Base-by-base conservation (phyloP, 495 filamentous ascomycete genomes). In the Xylaria venustula region DNA sequence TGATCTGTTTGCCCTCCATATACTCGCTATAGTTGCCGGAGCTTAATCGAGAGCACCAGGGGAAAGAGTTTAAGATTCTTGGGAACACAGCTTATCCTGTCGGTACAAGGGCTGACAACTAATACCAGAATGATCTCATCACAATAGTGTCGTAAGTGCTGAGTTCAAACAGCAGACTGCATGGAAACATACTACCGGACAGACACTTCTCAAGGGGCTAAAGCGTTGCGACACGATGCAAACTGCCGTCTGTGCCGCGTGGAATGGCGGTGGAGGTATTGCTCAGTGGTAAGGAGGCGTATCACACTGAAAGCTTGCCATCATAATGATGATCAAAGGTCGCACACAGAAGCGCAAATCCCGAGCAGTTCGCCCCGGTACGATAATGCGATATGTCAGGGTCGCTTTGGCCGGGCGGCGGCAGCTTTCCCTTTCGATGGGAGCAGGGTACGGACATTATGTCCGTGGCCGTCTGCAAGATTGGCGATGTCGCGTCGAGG, bases 401-500 rank as follows among this genome's bases (percentile, higher is more conserved):
- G 46, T 52, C 28, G 48, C 47, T 32, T 26, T 44, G 32, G 12
- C 37, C 37, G 47, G 56, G 12, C 46, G 28, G 46, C 34, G 45
- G 36, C 56, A 58, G 56, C 34, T 40, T 34, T 37, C 50, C 32
- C 25, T 37, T 44, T 45, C 15, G 45, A 42, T 60, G 57, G 57
- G 57, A 45, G 12, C 34, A 34, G 11, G 20, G 49, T 30, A 54
- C 50, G 40, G 37, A 32, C 36, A 42, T 17, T 49, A 54, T 61
- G 58, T 36, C 50, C 58, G 50, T 17, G 34, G 50, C 41, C 58
- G 50, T 54, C 58, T 61, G 58, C 58, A 37, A 61, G 58, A 61
- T 61, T 61, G 54, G 58, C 58, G 58, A 61, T 19, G 50, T 61
- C 49, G 50, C 54, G 58, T 52, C 23, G 23, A 61, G 50, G 42